Evolutionary conservation across 1,139 yeast genomes (phyloP).

Genomic region (Scheffersomyces lignicola): DNA sequence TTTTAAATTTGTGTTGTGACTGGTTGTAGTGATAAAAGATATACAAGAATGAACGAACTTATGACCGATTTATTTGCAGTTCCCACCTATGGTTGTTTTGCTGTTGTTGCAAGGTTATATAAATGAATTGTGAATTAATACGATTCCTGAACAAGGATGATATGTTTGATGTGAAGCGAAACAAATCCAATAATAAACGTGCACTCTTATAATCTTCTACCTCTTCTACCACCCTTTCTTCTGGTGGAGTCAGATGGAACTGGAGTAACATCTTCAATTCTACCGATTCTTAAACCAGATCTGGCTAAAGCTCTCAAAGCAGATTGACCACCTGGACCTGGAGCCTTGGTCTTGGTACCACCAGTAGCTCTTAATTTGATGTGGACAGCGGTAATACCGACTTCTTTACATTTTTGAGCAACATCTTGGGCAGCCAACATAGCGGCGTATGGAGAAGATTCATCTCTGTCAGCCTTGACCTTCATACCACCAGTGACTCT

Average conservation of each 20-base stretch:
- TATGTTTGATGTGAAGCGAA: slow-evolving; percentile 6
- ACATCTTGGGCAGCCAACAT: slow-evolving; percentile 99
- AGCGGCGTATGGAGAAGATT: slow-evolving; percentile 99
- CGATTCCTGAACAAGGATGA: too few relatives aligned
- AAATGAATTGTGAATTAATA: slow-evolving; percentile 7
- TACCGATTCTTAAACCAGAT: slow-evolving; percentile 99
- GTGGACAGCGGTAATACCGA: slow-evolving; percentile 99
- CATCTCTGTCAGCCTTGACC: slow-evolving; percentile 99
- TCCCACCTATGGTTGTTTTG: slow-evolving; percentile 10
- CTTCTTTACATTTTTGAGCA: slow-evolving; percentile 98
- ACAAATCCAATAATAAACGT: slow-evolving; percentile 8
- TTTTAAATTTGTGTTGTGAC: background rate
- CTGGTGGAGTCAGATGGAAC: slow-evolving; percentile 99
- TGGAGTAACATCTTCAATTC: slow-evolving; percentile 99
- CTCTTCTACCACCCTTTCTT: slow-evolving; percentile 99
- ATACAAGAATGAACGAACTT: slow-evolving; percentile 6
- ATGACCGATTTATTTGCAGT: slow-evolving; percentile 10
- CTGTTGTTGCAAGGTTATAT: slow-evolving; percentile 14
- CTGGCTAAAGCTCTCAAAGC: slow-evolving; percentile 99
- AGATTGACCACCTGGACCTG: slow-evolving; percentile 99
- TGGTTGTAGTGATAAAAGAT: background rate
- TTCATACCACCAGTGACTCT: slow-evolving; percentile 99
- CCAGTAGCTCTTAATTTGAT: slow-evolving; percentile 99
- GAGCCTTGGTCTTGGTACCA: slow-evolving; percentile 99
- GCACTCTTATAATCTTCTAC: slow-evolving; percentile 91